Evolutionary conservation across 2,329 filamentous ascomycete genomes (phyloP).

Genomic region (Fusarium sp.): DNA sequence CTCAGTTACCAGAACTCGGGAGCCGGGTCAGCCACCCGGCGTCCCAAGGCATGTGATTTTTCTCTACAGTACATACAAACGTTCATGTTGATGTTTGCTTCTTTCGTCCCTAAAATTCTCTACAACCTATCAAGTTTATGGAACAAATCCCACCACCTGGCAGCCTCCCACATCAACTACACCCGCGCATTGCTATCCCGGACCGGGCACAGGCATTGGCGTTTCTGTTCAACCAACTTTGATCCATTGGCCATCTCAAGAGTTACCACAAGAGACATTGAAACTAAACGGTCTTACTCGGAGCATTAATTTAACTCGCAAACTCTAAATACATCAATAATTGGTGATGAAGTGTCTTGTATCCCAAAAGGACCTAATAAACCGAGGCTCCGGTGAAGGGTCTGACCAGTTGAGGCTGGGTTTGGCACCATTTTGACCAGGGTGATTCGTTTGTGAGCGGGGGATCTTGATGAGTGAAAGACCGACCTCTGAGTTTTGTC

Average conservation of each 20-base stretch:
- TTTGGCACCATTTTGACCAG: slow-evolving; percentile 19
- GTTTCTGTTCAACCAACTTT: slow-evolving; percentile 22
- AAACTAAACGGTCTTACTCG: slow-evolving; percentile 14
- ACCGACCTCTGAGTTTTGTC: slow-evolving; percentile 12
- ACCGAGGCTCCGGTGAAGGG: slow-evolving; percentile 12
- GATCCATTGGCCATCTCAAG: neutral
- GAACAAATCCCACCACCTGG: slow-evolving; percentile 15
- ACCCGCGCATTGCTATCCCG: slow-evolving; percentile 19
- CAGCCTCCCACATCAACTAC: slow-evolving; percentile 34
- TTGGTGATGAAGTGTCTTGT: neutral
- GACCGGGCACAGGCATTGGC: slow-evolving; percentile 15
- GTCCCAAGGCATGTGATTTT: slow-evolving; percentile 31
- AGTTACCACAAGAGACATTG: slow-evolving; percentile 2
- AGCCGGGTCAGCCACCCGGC: slow-evolving; percentile 39
- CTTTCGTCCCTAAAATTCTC: slow-evolving; percentile 3
- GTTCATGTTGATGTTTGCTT: slow-evolving; percentile 25
- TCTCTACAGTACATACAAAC: slow-evolving; percentile 9
- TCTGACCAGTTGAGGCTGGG: slow-evolving; percentile 9
- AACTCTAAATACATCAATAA: slow-evolving; percentile 10
- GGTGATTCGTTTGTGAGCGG: slow-evolving; percentile 14
- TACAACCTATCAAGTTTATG: slow-evolving; percentile 18
- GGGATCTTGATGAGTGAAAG: neutral
- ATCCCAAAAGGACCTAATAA: neutral
- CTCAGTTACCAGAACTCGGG: slow-evolving; percentile 26
- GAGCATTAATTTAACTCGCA: slow-evolving; percentile 3